Evolutionary conservation across 73 alveolate genomes (phyloP).

Genomic region (Halteria grandinella): DNA sequence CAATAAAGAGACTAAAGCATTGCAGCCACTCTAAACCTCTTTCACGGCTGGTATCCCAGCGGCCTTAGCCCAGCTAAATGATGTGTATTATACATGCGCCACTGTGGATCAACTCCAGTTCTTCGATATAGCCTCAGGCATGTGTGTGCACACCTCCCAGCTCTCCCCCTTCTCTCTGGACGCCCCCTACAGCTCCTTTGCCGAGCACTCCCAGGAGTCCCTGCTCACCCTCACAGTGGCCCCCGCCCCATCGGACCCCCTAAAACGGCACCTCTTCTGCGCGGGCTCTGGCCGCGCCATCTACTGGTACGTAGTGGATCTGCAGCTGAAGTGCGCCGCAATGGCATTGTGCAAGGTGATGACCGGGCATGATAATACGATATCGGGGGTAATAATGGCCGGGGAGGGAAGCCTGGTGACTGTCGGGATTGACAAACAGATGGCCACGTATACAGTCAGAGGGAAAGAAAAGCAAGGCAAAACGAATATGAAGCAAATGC

Average conservation of each 20-base stretch:
- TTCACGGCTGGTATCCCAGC: conserved; percentile 15
- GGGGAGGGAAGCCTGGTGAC: no score
- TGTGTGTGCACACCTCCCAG: background rate
- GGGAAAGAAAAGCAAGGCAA: no score
- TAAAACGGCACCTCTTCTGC: background rate
- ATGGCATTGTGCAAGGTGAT: background rate
- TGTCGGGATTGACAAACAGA: no score
- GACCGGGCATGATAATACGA: conserved; percentile 23
- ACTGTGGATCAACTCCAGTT: conserved; percentile 25
- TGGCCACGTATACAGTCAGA: no score
- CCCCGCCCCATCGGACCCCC: conserved; percentile 13
- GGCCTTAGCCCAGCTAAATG: background rate
- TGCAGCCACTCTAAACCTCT: background rate
- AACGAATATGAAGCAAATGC: no score
- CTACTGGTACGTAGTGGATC: conserved; percentile 2
- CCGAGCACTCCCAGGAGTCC: background rate
- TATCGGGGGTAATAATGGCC: no score
- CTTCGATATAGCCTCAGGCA: background rate
- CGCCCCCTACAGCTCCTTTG: background rate
- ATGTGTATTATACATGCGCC: conserved; percentile 1
- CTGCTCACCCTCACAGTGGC: background rate
- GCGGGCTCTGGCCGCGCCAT: conserved; percentile 12
- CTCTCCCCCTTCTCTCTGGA: background rate
- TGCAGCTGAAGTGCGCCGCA: conserved; percentile 8
- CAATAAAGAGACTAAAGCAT: background rate